Evolutionary conservation across 148 eudicot species (phyloP), one percentile per base, ranked within the genome.

Genomic region (Spergularia marina): DNA sequence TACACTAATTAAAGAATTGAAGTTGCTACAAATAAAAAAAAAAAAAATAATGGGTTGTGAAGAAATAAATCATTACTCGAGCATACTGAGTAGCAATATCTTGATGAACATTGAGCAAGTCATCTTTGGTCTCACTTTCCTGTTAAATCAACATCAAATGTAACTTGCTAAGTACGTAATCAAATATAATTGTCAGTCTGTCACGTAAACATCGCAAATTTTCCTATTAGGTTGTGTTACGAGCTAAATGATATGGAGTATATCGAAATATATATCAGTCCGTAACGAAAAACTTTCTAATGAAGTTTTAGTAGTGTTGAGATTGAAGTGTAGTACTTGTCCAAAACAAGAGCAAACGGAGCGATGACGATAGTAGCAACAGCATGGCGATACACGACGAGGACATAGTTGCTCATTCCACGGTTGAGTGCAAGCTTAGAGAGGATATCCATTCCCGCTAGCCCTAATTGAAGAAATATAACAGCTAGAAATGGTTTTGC

Each of bases 401-500:
- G 94, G 3, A 94, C 97, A 54, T 94, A 94, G 74, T 91, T 90
- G 84, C 93, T 94, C 97, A 94, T 91, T 17, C 98, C 98, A 67
- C 81, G 81, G 64, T 90, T 91, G 54, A 94, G 77, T 61, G 98
- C 97, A 15, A 86, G 85, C 79, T 94, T 94, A 10, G 98, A 87
- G 56, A 94, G 84, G 53, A 94, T 83, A 67, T 90, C 97, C 98
- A 94, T 91, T 21, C 98, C 98, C 8, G 97, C 93, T 17, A 87
- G 72, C 30, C 98, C 98, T 34, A 89, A 81, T 75, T 94, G 98
- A 73, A 91, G 83, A 79, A 90, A 86, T 14, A 91, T 75, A 2
- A 91, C 91, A 0, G 78, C 91, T 36, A 91, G 23, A 76, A 91
- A 90, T 18, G 97, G 96, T 70, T 90, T 94, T 25, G 85, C 73